Evolutionary conservation across 371 early-diverging fungal species (phyloP), one percentile per base, ranked within the genome.

Genomic region (Chytridium lagenaria): DNA sequence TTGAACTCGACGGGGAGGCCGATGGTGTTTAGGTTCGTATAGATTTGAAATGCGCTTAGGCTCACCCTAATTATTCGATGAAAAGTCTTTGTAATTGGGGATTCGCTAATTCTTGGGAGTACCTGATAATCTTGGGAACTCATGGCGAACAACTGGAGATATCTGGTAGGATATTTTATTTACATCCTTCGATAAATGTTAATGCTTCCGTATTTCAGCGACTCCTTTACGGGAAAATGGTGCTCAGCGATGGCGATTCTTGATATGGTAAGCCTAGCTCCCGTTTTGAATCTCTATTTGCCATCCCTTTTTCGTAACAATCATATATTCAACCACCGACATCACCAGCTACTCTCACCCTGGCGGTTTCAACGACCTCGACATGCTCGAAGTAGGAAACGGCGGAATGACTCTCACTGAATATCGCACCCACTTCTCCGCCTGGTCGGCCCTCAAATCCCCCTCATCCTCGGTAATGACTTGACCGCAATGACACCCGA

Each of bases 321-420:
- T 37, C 69, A 19, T n/a, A n/a, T n/a, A 12, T 44, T 44, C 55
- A 55, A 61, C 30, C 7, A 65, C 66, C 31, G 38, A 16, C 5
- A 44, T 85, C 50, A 59, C 55, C 5, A 66, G 75, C 16, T 75
- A 80, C 55, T 67, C 79, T 10, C 59, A 70, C n/a, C 74, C 77
- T n/a, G 84, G 83, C 61, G 82, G 78, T 31, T 86, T 79, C 72
- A 84, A 84, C 72, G 86, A 86, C 74, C 76, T 81, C 49, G 86
- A 86, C 61, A 84, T 84, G 82, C 74, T 85, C 64, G 81, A 86
- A 74, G 83, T 84, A 31, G 86, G 84, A 2, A 84, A 84, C 68
- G 83, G 61, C 36, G 55, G 55, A 5, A 80, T 86, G 79, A 76
- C 81, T 0, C 2, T 36, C 38, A 73, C 69, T 26, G 82, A 86